Conservation (phyloP, 2,329 filamentous ascomycete genomes). For the Trichoderma guizhouense region DNA sequence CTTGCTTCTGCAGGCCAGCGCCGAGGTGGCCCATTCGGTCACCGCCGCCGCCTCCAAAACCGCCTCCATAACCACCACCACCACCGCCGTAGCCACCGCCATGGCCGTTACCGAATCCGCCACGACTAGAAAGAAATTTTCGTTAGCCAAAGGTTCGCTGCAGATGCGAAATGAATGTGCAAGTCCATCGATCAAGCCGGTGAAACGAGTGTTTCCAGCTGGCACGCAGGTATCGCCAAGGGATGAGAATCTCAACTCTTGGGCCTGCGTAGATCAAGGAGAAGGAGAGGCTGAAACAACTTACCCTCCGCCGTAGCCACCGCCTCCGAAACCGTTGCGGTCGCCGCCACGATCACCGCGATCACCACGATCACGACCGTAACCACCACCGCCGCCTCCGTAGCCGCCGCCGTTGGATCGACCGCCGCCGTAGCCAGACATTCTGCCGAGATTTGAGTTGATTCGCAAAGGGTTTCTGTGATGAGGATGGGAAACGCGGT, state of each 20-base stretch:
- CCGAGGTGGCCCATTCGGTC: slow-evolving; percentile 95
- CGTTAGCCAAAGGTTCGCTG: slow-evolving; percentile 33
- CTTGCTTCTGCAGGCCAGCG: slow-evolving; percentile 78
- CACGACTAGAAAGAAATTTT: slow-evolving; percentile 38
- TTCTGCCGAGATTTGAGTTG: slow-evolving; percentile 28
- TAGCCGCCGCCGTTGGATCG: slow-evolving; percentile 32
- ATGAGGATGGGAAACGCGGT: not conserved
- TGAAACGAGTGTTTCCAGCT: not conserved
- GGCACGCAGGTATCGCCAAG: not conserved
- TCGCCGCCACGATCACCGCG: slow-evolving; percentile 49
- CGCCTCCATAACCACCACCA: slow-evolving; percentile 31
- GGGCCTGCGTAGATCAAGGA: not conserved
- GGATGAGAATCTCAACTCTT: not conserved
- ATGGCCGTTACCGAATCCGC: slow-evolving; percentile 40
- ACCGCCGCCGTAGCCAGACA: slow-evolving; percentile 46
- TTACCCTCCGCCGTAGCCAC: slow-evolving; percentile 39
- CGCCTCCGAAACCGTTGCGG: slow-evolving; percentile 38
- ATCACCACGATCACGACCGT: slow-evolving; percentile 41
- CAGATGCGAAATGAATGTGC: not conserved
- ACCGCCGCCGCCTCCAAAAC: slow-evolving; percentile 63
- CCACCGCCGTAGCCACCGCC: slow-evolving; percentile 33
- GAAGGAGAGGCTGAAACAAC: slow-evolving; percentile 18
- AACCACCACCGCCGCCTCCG: slow-evolving; percentile 34
- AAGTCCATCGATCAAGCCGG: not conserved
- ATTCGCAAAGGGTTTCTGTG: slow-evolving; percentile 11